A percentile compares a stretch with the other conserved stretches of the same genome.
Conservation (phyloP, 331 rosid genomes). For the Pyrus hybrid region DNA sequence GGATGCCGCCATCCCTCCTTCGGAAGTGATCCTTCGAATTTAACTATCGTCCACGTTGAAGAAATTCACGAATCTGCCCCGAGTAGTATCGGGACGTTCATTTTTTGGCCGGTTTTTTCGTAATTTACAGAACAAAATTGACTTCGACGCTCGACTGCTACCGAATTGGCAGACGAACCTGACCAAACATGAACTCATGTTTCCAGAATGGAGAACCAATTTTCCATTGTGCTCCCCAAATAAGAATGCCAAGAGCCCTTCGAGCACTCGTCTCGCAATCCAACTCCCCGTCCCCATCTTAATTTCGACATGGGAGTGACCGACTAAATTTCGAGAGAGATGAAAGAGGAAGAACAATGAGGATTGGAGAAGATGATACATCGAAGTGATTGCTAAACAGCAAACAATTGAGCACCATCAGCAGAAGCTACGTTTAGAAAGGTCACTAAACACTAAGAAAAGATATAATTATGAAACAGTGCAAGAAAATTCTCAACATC, state of each 20-base stretch:
- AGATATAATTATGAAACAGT: neutral
- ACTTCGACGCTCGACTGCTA: no score
- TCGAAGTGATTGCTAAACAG: neutral
- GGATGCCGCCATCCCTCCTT: no score
- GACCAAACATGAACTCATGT: no score
- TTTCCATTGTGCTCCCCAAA: neutral
- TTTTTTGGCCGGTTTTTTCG: no score
- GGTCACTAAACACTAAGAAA: neutral
- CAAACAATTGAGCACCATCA: neutral
- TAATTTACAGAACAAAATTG: no score
- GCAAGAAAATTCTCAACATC: neutral
- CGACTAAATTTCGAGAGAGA: no score
- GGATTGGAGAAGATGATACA: neutral
- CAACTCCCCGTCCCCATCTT: neutral
- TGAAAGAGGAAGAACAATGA: neutral
- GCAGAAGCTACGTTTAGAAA: neutral
- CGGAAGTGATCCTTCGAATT: no score
- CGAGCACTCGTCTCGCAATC: neutral
- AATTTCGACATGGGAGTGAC: no score
- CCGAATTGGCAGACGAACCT: no score
- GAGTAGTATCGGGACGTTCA: no score
- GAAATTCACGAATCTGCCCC: no score
- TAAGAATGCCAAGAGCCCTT: neutral
- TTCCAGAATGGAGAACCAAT: neutral
- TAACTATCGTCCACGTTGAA: no score